Percentiles rank a stretch among this genome's conserved stretches.
Evolutionary conservation across 2,329 filamentous ascomycete species (phyloP).

Genomic region (Fusarium stilboides): DNA sequence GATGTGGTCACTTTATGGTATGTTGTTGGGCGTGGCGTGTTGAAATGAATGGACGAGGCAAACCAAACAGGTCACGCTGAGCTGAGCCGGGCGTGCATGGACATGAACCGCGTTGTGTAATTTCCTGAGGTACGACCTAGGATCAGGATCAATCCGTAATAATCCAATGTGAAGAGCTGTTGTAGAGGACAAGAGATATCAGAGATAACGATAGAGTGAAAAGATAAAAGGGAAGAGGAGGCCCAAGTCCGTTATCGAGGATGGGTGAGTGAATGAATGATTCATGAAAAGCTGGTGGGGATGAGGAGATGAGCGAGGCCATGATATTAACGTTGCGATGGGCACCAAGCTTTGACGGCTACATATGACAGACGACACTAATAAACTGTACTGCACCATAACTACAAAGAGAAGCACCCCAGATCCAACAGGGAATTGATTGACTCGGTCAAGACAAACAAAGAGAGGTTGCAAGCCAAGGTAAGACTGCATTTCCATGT

Average conservation of each 20-base stretch:
- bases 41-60: conserved; percentile 12
- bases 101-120: conserved; percentile 27
- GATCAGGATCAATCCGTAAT: conserved; percentile 17
- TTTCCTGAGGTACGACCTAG: conserved; percentile 26
- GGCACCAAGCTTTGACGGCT: conserved; percentile 17
- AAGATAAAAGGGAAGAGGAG: background rate
- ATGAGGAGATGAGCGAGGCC: conserved; percentile 8
- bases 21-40: conserved; percentile 41
- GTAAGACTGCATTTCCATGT: conserved; percentile 4
- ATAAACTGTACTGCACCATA: background rate
- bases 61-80: conserved; percentile 35
- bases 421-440: conserved; percentile 13
- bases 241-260: background rate
- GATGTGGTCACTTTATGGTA: conserved; percentile 41
- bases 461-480: background rate
- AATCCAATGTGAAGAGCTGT: background rate
- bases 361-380: conserved; percentile 8
- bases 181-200: background rate
- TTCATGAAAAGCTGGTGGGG: conserved; percentile 30
- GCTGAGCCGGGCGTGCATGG: conserved; percentile 35
- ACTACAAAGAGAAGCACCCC: background rate
- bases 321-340: conserved; percentile 40
- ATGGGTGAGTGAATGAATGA: conserved; percentile 32
- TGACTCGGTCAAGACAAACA: conserved; percentile 20
- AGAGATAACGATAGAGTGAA: background rate